Percentiles rank a stretch among this genome's conserved stretches.
Conservation (phyloP, 2,329 filamentous ascomycete species). For the Corynespora cassiicola region DNA sequence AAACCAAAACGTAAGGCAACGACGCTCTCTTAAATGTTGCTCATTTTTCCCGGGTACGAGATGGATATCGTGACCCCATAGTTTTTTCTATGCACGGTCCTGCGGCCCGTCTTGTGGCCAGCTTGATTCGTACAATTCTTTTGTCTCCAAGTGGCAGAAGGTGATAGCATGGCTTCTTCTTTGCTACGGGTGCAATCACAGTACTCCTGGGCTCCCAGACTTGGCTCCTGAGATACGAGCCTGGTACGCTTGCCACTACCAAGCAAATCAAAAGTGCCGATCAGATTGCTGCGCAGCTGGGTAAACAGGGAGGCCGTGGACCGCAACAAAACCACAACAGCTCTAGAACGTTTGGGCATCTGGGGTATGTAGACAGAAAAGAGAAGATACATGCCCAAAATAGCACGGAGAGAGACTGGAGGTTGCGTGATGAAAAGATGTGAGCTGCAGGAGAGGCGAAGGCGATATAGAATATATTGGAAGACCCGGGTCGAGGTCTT, state of each 20-base stretch:
- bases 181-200: conserved; percentile 15
- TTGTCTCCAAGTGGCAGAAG: conserved; percentile 5
- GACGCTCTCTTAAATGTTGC: conserved; percentile 30
- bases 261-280: conserved; percentile 18
- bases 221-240: conserved; percentile 20
- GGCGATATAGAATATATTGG: conserved; percentile 42
- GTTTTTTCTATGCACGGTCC: conserved; percentile 22
- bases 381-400: conserved; percentile 24
- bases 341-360: conserved; percentile 33
- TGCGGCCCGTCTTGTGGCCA: conserved; percentile 18
- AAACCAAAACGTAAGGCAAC: conserved; percentile 23
- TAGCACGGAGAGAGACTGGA: conserved; percentile 21
- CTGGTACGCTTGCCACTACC: conserved; percentile 24
- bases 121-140: conserved; percentile 17
- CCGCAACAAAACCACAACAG: conserved; percentile 19
- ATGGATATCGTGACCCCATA: conserved; percentile 20
- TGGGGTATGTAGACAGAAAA: conserved; percentile 17
- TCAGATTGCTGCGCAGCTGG: conserved; percentile 30
- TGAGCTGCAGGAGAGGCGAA: conserved; percentile 16
- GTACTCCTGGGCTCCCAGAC: conserved; percentile 16
- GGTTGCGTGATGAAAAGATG: conserved; percentile 23
- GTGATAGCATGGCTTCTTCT: conserved; percentile 26
- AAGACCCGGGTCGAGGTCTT: conserved; percentile 36
- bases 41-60: conserved; percentile 28
- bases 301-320: conserved; percentile 22